These are phyloP conservation scores for Ascosphaera pollenicola DNA, from an alignment of 2,329 filamentous ascomycete species.

Conservation along the genomic window DNA sequence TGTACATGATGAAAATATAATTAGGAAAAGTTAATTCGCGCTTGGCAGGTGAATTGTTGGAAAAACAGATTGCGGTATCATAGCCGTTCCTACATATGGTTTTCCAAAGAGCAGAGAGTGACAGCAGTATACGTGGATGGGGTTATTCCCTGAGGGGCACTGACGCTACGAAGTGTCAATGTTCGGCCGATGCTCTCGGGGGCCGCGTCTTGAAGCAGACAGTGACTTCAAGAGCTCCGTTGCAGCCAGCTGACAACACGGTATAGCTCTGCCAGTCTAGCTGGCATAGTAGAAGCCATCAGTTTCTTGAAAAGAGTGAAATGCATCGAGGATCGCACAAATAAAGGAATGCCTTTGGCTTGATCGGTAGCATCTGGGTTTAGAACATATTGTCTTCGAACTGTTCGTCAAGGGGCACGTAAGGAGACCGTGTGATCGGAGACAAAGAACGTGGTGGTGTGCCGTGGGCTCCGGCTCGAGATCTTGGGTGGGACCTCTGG, in stretches of 20 bases:
- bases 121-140: no score
- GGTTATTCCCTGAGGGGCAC: no score
- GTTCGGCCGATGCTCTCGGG: no score
- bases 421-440: background rate
- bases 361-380: no score
- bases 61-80: no score
- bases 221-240: background rate
- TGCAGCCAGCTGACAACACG: background rate
- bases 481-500: background rate
- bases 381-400: conserved; percentile 18
- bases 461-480: background rate
- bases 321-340: background rate
- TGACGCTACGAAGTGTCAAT: no score
- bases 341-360: background rate
- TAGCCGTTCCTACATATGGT: no score
- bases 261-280: background rate
- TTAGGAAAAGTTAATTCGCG: background rate
- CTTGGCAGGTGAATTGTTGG: background rate
- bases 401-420: background rate
- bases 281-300: background rate
- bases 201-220: no score
- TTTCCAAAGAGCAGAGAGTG: no score
- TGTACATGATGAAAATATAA: background rate
- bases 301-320: background rate
- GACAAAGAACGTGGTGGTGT: background rate